A percentile compares a stretch with the other conserved stretches of the same genome.
phyloP scores from a whole-genome alignment of 768 basidiomycete species.

The Leccinellum rugosiceps region DNA sequence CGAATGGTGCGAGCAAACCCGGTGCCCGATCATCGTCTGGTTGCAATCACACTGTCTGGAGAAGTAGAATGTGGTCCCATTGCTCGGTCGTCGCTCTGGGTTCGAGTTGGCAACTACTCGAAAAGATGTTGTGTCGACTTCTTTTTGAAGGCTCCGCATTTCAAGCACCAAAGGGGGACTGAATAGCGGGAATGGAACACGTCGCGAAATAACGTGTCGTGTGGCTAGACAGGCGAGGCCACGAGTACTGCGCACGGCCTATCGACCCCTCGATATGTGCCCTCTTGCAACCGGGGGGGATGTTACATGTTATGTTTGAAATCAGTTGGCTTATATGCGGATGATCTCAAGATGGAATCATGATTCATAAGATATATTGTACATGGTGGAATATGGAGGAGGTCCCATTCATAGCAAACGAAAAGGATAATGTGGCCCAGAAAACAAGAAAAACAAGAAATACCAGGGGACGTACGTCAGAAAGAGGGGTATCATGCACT shows the following conservation, averaged over 20 bases:
- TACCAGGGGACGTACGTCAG: neutral
- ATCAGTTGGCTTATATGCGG: neutral
- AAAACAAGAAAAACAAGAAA: neutral
- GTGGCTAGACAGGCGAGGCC: neutral
- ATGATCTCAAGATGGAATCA: neutral
- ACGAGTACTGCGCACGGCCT: neutral
- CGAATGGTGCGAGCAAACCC: too few species aligned
- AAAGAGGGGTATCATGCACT: slow-evolving; percentile 4
- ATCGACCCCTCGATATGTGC: neutral
- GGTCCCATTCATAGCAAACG: neutral
- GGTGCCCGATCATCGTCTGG: too few species aligned
- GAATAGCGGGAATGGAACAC: neutral
- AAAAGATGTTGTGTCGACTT: neutral
- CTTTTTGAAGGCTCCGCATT: neutral
- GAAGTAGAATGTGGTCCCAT: too few species aligned
- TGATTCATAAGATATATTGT: neutral
- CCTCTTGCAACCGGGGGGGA: neutral
- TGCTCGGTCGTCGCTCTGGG: neutral
- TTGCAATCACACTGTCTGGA: too few species aligned
- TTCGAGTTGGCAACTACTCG: neutral
- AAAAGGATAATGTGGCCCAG: neutral
- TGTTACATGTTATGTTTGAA: neutral
- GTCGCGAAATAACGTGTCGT: neutral
- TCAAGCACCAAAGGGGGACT: neutral
- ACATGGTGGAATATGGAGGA: neutral